A percentile compares a stretch with the other conserved stretches of the same genome.
Conservation (phyloP, 225 moss, liverwort and hornwort genomes). For the Rhytidiadelphus loreus region DNA sequence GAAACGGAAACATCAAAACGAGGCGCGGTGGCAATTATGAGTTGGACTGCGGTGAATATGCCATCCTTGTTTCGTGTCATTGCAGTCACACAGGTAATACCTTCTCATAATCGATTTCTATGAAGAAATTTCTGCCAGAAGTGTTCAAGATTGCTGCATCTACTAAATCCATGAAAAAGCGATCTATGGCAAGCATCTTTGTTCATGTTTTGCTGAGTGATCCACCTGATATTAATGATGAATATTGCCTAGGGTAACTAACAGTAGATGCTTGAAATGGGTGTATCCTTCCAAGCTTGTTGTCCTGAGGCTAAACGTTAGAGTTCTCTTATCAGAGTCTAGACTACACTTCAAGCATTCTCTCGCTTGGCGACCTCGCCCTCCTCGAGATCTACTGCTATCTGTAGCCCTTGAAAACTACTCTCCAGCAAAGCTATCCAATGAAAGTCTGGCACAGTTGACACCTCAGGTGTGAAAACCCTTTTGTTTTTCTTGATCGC, state of each 20-base stretch:
- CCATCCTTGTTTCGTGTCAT: constrained; percentile 86
- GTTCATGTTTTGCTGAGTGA: neutral
- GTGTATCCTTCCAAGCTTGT: neutral
- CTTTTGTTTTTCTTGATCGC: neutral
- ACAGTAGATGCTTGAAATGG: neutral
- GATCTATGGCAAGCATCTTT: neutral
- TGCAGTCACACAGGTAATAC: constrained; percentile 83
- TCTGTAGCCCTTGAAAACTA: constrained; percentile 81
- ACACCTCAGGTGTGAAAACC: constrained; percentile 56
- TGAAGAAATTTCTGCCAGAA: neutral
- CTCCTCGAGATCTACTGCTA: constrained; percentile 77
- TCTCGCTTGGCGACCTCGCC: constrained; percentile 81
- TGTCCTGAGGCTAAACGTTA: neutral
- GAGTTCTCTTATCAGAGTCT: constrained; percentile 50
- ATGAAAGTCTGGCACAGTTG: constrained; percentile 61
- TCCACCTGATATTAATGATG: neutral
- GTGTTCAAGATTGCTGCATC: neutral
- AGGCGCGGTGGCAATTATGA: constrained; percentile 36
- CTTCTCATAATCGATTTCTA: neutral
- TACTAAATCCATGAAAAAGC: neutral
- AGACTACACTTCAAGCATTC: constrained; percentile 85
- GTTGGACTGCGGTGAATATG: constrained; percentile 66
- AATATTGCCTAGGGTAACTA: neutral
- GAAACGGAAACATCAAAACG: constrained; percentile 22
- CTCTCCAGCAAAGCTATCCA: constrained; percentile 31